phyloP scores from a whole-genome alignment of 148 eudicot genomes.

The Oxyria digyna region DNA sequence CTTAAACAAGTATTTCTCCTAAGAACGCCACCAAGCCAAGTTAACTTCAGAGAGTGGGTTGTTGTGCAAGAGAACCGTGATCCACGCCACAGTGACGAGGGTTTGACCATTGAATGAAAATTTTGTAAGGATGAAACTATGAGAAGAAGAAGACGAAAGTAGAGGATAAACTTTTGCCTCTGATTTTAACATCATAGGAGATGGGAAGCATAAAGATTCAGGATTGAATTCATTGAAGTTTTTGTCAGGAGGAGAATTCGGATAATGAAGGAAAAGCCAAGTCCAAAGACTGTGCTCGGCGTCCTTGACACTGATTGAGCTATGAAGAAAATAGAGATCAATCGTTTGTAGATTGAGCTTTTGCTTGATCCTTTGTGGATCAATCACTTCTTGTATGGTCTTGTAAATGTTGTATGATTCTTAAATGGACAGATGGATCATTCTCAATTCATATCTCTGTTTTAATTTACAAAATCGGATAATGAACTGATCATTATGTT shows the following conservation, averaged over 20 bases:
- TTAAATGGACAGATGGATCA: not conserved
- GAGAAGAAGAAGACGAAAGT: not conserved
- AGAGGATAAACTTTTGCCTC: not conserved
- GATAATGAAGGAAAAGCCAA: not conserved
- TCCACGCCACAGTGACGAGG: not conserved
- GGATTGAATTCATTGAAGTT: not conserved
- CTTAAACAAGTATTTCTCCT: constrained; percentile 35
- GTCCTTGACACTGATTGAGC: not conserved
- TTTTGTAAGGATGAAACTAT: not conserved
- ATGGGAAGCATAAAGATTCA: not conserved
- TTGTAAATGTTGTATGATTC: not conserved
- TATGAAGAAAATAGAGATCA: not conserved
- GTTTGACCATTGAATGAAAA: not conserved
- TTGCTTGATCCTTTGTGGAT: not conserved
- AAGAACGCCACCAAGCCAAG: constrained; percentile 25
- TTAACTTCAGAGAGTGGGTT: constrained; percentile 38
- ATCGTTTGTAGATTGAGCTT: not conserved
- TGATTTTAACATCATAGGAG: not conserved
- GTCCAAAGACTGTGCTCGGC: not conserved
- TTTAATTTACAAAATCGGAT: not conserved
- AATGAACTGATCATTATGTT: not conserved
- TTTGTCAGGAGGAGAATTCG: not conserved
- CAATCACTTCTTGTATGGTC: not conserved
- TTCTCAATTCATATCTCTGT: not conserved
- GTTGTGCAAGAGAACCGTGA: constrained; percentile 20